Evolutionary conservation across 2,329 filamentous ascomycete species (phyloP), one percentile per base, ranked within the genome.

Genomic region (Aspergillus bombycis): DNA sequence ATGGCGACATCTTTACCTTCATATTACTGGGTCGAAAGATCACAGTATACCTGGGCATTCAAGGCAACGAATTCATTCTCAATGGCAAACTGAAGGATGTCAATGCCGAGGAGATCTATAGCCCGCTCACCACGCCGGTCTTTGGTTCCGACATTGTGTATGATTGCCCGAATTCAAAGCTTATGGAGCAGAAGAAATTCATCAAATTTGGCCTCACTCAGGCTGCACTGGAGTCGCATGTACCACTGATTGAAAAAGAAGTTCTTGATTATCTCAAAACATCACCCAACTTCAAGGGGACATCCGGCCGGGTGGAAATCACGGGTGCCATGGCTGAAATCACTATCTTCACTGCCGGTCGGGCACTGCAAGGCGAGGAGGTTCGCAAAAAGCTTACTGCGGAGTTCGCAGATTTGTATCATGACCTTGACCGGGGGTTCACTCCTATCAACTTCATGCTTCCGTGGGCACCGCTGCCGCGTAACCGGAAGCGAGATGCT

Each of bases 121-220:
- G 87, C 62, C 89, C 91, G 58, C 84, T 97, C 60, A 88, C 84
- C 21, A 89, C 85, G 1, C 87, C 87, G 8, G 86, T 89, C 6
- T 96, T 96, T 75, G 93, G 93, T 67, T 89, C 88, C 67, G 92
- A 93, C 77, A 92, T 96, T 30, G 91, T 96, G 48, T 96, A 96
- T 75, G 93, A 96, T 78, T 96, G 92, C 79, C 92, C 93, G 36
- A 96, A 96, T 74, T 85, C 91, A 61, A 96, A 96, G 82, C 86
- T 96, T 74, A 96, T 96, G 92, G 93, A 96, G 82, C 93, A 96
- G 84, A 96, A 96, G 84, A 95, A 95, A 74, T 89, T 89, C 69
- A 83, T 89, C 80, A 89, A 89, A 71, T 89, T 85, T 67, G 87
- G 87, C 34, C 82, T 89, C 64, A 89, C 86, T 2, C 80, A 84